A percentile compares a stretch with the other conserved stretches of the same genome.
phyloP scores from a whole-genome alignment of 768 basidiomycete genomes.

The Xanthoconium stramineum region DNA sequence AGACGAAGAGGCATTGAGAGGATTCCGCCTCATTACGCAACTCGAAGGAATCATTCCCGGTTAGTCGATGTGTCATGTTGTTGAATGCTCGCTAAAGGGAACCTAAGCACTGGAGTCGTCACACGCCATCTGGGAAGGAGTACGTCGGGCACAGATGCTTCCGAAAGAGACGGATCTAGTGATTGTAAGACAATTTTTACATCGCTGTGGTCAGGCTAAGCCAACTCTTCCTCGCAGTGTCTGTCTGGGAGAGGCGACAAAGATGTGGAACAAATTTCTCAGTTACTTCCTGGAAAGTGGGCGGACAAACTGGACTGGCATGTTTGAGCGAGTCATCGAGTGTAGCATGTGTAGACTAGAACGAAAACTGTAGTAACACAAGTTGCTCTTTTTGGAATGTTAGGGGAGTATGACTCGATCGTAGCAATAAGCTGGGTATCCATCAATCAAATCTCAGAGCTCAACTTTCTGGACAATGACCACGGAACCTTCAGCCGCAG shows the following conservation, averaged over 20 bases:
- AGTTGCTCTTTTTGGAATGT: constrained; percentile 18
- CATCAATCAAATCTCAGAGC: background rate
- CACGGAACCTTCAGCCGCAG: constrained; percentile 35
- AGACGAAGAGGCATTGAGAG: constrained; percentile 90
- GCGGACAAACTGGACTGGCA: constrained; percentile 94
- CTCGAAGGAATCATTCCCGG: constrained; percentile 96
- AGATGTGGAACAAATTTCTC: constrained; percentile 95
- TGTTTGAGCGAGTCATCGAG: constrained; percentile 34
- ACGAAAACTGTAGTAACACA: background rate
- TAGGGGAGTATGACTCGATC: background rate
- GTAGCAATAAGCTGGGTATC: no score
- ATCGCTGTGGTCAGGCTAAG: background rate
- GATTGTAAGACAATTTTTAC: constrained; percentile 57
- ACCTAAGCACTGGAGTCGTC: constrained; percentile 83
- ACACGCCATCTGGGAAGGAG: constrained; percentile 93
- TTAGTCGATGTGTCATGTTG: constrained; percentile 31
- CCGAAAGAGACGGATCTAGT: constrained; percentile 85
- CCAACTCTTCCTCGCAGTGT: constrained; percentile 49
- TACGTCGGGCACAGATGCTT: constrained; percentile 79
- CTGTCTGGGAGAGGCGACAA: constrained; percentile 96
- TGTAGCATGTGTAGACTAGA: background rate
- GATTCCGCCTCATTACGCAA: constrained; percentile 89
- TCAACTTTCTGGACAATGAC: constrained; percentile 35
- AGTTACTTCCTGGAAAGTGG: constrained; percentile 91
- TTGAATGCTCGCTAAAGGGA: constrained; percentile 5